A percentile compares a stretch with the other conserved stretches of the same genome.
Evolutionary conservation across 2,329 filamentous ascomycete species (phyloP).

Genomic region (Lasiodiplodia sp.): DNA sequence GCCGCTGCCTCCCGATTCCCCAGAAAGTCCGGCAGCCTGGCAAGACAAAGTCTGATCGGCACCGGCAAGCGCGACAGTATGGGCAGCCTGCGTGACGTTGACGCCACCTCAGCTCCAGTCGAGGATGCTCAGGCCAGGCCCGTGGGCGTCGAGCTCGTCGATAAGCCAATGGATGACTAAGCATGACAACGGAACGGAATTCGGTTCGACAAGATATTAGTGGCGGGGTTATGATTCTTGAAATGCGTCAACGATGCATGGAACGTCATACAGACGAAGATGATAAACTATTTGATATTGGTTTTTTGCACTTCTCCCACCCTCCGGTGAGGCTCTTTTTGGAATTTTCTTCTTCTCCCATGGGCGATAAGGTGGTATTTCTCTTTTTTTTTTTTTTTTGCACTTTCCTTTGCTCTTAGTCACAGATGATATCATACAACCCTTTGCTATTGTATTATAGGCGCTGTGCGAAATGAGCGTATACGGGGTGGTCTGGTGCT

Average conservation of each 20-base stretch:
- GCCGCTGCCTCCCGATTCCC: slow-evolving; percentile 54
- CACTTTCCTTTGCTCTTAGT: slow-evolving; percentile 4
- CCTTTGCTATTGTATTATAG: slow-evolving; percentile 25
- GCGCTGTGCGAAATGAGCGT: slow-evolving; percentile 26
- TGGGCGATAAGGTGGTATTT: slow-evolving; percentile 12
- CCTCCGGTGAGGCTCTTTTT: neutral
- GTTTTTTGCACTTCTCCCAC: neutral
- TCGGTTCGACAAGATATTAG: neutral
- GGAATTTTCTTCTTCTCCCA: neutral
- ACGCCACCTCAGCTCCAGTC: slow-evolving; percentile 48
- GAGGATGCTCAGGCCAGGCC: slow-evolving; percentile 46
- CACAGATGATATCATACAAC: slow-evolving; percentile 28
- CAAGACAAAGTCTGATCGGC: slow-evolving; percentile 48
- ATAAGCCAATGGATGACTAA: slow-evolving; percentile 80
- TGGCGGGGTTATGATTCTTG: slow-evolving; percentile 18
- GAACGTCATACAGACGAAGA: slow-evolving; percentile 21
- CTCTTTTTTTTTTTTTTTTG: neutral
- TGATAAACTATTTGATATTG: neutral
- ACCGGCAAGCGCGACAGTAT: slow-evolving; percentile 38
- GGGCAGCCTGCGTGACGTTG: slow-evolving; percentile 36
- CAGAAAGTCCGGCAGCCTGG: slow-evolving; percentile 59
- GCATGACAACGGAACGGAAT: neutral
- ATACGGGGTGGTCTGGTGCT: neutral
- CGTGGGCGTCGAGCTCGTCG: slow-evolving; percentile 71
- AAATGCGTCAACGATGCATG: slow-evolving; percentile 20